These are phyloP conservation scores for Arachis monticola DNA, from an alignment of 331 rosid genomes.

Conservation along the genomic window DNA sequence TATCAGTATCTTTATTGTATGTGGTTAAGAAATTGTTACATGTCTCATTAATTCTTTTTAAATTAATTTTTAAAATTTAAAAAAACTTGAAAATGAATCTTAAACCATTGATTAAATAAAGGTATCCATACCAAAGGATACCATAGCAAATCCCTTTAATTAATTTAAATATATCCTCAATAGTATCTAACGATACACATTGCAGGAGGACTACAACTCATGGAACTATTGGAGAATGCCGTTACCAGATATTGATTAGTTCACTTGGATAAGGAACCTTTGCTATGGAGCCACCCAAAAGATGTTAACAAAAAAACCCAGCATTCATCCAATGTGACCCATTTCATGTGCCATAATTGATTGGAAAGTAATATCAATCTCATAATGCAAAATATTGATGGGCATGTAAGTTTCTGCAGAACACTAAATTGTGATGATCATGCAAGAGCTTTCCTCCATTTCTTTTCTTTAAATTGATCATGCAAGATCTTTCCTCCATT, in stretches of 20 bases:
- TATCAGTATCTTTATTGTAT: too few relatives aligned
- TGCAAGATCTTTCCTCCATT: neutral
- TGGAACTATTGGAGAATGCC: slow-evolving; percentile 95
- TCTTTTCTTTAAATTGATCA: too few relatives aligned
- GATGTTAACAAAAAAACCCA: slow-evolving; percentile 5
- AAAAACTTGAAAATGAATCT: too few relatives aligned
- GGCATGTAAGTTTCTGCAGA: slow-evolving; percentile 33
- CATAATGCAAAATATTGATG: slow-evolving; percentile 26
- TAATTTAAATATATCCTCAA: too few relatives aligned
- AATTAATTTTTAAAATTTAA: too few relatives aligned
- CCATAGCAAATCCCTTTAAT: too few relatives aligned
- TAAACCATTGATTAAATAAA: too few relatives aligned
- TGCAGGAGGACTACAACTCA: slow-evolving; percentile 90
- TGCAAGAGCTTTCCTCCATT: slow-evolving; percentile 27
- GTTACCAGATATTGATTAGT: slow-evolving; percentile 60
- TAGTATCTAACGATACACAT: neutral
- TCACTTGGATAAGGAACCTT: slow-evolving; percentile 30
- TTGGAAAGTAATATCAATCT: slow-evolving; percentile 10
- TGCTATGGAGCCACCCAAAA: slow-evolving; percentile 17
- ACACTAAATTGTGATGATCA: slow-evolving; percentile 28
- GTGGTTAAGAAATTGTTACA: too few relatives aligned
- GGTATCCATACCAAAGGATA: too few relatives aligned
- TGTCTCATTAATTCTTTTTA: too few relatives aligned
- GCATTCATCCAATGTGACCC: slow-evolving; percentile 31
- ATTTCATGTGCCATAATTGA: slow-evolving; percentile 26